Evolutionary conservation across 768 basidiomycete genomes (phyloP).

Genomic region (Rossbeevera mucosa): DNA sequence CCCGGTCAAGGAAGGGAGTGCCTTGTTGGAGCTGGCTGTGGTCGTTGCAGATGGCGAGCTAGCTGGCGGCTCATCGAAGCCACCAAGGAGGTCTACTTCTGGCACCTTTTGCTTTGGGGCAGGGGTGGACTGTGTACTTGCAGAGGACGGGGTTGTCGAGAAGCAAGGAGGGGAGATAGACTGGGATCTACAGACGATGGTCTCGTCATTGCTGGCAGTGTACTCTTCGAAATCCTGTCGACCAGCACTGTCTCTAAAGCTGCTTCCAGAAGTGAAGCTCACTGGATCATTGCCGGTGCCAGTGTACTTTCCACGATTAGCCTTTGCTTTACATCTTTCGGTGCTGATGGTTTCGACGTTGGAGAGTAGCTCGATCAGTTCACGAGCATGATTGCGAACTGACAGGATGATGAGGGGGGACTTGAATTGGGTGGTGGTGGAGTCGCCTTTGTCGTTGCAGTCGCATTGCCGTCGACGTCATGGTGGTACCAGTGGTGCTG

Average conservation of each 20-base stretch:
- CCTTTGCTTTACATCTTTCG: constrained; percentile 90
- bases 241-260: constrained; percentile 56
- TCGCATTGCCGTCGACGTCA: too few species aligned
- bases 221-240: constrained; percentile 84
- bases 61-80: constrained; percentile 58
- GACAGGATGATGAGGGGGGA: neutral
- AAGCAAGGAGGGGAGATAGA: constrained; percentile 32
- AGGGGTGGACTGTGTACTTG: constrained; percentile 28
- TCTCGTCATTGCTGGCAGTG: constrained; percentile 93
- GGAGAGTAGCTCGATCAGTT: constrained; percentile 85
- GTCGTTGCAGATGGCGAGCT: constrained; percentile 14
- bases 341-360: constrained; percentile 87
- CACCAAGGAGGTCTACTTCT: constrained; percentile 72
- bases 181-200: constrained; percentile 35
- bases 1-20: constrained; percentile 25
- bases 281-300: constrained; percentile 83
- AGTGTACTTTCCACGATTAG: constrained; percentile 83
- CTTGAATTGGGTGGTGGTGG: neutral
- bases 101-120: constrained; percentile 41
- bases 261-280: constrained; percentile 53
- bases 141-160: constrained; percentile 38
- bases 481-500: too few species aligned
- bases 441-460: constrained; percentile 97
- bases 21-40: constrained; percentile 25
- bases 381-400: constrained; percentile 94